These are phyloP conservation scores for Tephrocybe sp. DNA, from an alignment of 768 basidiomycete species.

Conservation along the genomic window DNA sequence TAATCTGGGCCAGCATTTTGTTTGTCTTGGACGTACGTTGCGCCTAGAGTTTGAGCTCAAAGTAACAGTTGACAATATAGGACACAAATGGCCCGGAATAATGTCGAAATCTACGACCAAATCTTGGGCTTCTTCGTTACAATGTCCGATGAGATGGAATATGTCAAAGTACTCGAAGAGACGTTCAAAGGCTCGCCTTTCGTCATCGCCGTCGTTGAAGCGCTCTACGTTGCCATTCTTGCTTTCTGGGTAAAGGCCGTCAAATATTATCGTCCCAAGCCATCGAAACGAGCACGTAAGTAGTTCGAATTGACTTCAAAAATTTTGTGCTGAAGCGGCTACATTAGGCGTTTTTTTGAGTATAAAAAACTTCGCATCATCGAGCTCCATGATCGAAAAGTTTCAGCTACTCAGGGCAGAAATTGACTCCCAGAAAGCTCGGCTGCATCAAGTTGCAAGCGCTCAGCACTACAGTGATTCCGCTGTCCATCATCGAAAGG, in stretches of 20 bases:
- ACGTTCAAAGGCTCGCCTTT: no score
- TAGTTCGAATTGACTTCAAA: neutral
- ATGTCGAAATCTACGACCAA: no score
- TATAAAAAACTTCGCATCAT: constrained; percentile 1
- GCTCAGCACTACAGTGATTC: constrained; percentile 1
- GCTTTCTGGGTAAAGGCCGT: neutral
- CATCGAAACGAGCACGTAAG: neutral
- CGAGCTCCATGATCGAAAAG: neutral
- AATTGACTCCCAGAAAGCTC: neutral
- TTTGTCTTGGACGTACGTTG: neutral
- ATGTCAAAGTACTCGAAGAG: no score
- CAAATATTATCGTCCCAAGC: no score
- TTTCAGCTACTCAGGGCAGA: neutral
- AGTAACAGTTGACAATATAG: no score
- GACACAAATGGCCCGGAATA: no score
- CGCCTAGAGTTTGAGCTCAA: no score
- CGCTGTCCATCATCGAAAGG: neutral
- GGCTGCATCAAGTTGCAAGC: neutral
- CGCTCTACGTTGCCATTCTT: no score
- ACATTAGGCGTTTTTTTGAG: neutral
- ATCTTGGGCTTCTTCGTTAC: no score
- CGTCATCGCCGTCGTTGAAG: no score
- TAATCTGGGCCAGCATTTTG: neutral
- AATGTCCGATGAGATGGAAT: no score
- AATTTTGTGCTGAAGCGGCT: neutral